Evolutionary conservation across 805 yeast species (phyloP).

Genomic region (Saccharomycopsis olivae): DNA sequence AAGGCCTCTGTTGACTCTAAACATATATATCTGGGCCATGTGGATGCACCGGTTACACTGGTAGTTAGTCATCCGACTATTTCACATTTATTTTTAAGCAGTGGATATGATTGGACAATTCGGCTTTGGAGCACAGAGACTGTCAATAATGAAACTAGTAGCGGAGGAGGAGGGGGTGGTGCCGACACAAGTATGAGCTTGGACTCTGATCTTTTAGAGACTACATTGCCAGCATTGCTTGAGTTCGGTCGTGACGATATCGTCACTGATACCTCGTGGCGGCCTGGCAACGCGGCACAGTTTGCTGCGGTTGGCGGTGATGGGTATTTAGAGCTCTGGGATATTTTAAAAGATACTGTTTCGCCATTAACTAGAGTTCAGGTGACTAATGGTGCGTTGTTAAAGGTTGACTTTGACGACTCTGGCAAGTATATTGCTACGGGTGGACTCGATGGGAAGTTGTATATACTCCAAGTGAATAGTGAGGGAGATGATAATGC

Average conservation of each 20-base stretch:
- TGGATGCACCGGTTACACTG: constrained; percentile 22
- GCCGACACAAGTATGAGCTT: not conserved
- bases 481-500: too few species aligned
- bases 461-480: too few species aligned
- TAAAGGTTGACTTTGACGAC: constrained; percentile 4
- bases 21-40: constrained; percentile 21
- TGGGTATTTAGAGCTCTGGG: constrained; percentile 25
- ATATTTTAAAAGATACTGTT: constrained; percentile 22
- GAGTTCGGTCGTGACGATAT: constrained; percentile 21
- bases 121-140: constrained; percentile 21
- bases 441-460: constrained; percentile 15
- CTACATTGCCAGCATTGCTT: constrained; percentile 18
- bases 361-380: constrained; percentile 18
- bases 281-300: constrained; percentile 19
- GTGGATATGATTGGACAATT: constrained; percentile 26
- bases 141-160: not conserved
- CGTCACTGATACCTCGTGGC: constrained; percentile 23
- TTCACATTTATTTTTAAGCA: constrained; percentile 21
- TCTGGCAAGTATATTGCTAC: constrained; percentile 9
- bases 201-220: constrained; percentile 1
- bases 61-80: constrained; percentile 17
- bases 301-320: constrained; percentile 23
- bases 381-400: constrained; percentile 4
- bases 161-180: too few species aligned
- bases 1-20: constrained; percentile 9